phyloP scores from a whole-genome alignment of 2,329 filamentous ascomycete genomes.

The Myriosclerotinia curreyana region DNA sequence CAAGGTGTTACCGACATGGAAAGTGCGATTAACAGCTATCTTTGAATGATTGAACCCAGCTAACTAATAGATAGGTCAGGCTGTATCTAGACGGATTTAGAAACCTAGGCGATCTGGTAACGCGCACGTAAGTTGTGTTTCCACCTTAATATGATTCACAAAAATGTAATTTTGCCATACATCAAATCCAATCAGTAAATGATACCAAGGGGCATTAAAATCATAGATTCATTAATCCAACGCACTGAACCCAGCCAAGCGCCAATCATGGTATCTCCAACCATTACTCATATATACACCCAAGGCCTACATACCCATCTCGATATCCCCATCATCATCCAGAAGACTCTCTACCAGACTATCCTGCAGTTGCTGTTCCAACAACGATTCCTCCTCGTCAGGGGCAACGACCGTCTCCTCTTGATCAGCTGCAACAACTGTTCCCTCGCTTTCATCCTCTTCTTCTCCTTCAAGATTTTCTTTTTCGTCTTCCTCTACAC shows the following conservation, averaged over 20 bases:
- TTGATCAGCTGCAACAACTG: slow-evolving; percentile 4
- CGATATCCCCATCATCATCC: slow-evolving; percentile 22
- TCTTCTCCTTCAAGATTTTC: background rate
- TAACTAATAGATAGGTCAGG: no score
- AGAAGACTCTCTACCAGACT: slow-evolving; percentile 18
- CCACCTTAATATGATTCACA: background rate
- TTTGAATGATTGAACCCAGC: background rate
- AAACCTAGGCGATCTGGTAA: no score
- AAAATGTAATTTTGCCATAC: no score
- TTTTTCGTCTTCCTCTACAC: background rate
- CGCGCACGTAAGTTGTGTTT: no score
- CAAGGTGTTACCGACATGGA: background rate
- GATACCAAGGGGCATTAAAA: background rate
- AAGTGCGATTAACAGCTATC: background rate
- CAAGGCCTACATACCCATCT: slow-evolving; percentile 18
- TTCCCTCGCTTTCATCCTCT: slow-evolving; percentile 13
- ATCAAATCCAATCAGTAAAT: background rate
- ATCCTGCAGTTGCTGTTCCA: slow-evolving; percentile 14
- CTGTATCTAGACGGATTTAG: no score
- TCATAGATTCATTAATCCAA: slow-evolving; percentile 13
- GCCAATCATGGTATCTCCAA: background rate
- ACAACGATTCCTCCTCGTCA: slow-evolving; percentile 4
- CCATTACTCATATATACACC: slow-evolving; percentile 8
- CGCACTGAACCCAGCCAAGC: slow-evolving; percentile 32
- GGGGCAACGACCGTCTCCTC: background rate